Evolutionary conservation across 257 asterid genomes (phyloP).

Genomic region (Solanum gandarillasii): DNA sequence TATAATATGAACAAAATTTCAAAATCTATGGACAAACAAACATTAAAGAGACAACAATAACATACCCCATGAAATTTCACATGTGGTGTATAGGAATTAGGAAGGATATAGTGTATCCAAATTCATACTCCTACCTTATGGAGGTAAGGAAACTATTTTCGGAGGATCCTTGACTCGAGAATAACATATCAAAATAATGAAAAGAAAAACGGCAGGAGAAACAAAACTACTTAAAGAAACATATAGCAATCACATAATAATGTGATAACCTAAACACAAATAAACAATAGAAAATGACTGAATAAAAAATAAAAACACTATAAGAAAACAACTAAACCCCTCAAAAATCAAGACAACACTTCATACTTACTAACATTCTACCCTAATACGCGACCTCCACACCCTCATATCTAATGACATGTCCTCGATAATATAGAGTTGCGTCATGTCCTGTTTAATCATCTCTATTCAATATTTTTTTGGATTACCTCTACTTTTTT

Average conservation of each 20-base stretch:
- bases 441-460: too few species aligned
- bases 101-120: too few species aligned
- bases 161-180: neutral
- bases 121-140: neutral
- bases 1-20: neutral
- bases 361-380: neutral
- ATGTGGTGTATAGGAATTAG: too few species aligned
- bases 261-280: neutral
- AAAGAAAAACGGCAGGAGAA: neutral
- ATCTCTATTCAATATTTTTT: too few species aligned
- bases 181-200: too few species aligned
- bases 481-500: neutral
- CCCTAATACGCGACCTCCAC: neutral
- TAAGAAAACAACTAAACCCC: neutral
- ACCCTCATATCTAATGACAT: neutral
- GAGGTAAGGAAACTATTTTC: too few species aligned
- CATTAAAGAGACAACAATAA: neutral
- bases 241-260: neutral
- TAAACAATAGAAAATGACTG: too few species aligned
- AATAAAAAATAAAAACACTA: too few species aligned
- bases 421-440: too few species aligned
- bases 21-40: neutral
- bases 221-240: too few species aligned
- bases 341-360: too few species aligned
- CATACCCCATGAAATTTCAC: neutral